Evolutionary conservation across 2,329 filamentous ascomycete species (phyloP).

Genomic region (Colletotrichum gigasporum): DNA sequence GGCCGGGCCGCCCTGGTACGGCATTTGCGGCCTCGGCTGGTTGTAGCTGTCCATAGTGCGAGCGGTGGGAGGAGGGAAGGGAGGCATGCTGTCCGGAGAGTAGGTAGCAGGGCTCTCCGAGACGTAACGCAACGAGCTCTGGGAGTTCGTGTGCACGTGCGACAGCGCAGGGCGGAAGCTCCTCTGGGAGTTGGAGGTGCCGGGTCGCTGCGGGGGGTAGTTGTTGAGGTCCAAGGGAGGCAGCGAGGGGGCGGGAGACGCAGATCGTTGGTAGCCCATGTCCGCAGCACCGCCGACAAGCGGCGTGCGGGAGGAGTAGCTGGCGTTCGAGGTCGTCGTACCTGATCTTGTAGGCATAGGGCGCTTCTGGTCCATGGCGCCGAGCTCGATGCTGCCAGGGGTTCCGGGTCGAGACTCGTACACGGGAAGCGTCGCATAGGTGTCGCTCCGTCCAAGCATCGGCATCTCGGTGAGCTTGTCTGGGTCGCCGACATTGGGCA

Average conservation of each 20-base stretch:
- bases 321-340: constrained; percentile 68
- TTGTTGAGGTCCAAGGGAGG: constrained; percentile 41
- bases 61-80: constrained; percentile 44
- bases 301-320: constrained; percentile 71
- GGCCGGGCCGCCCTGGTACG: constrained; percentile 18
- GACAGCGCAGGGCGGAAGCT: constrained; percentile 41
- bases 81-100: constrained; percentile 37
- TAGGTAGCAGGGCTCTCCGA: constrained; percentile 43
- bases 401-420: constrained; percentile 70
- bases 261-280: constrained; percentile 63
- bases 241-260: constrained; percentile 48
- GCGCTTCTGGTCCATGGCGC: constrained; percentile 60
- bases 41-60: constrained; percentile 36
- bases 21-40: constrained; percentile 1
- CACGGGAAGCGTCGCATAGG: constrained; percentile 67
- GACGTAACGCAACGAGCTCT: constrained; percentile 32
- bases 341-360: constrained; percentile 56
- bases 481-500: constrained; percentile 58
- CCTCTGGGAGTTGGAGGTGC: constrained; percentile 47
- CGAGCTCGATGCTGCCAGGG: constrained; percentile 62
- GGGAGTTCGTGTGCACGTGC: constrained; percentile 35
- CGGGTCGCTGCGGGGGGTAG: constrained; percentile 43
- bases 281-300: constrained; percentile 67
- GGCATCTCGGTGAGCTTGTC: constrained; percentile 68
- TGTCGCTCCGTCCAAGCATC: constrained; percentile 67